Conservation (phyloP, 352 stramenopile species). For the Lagenidium giganteum region DNA sequence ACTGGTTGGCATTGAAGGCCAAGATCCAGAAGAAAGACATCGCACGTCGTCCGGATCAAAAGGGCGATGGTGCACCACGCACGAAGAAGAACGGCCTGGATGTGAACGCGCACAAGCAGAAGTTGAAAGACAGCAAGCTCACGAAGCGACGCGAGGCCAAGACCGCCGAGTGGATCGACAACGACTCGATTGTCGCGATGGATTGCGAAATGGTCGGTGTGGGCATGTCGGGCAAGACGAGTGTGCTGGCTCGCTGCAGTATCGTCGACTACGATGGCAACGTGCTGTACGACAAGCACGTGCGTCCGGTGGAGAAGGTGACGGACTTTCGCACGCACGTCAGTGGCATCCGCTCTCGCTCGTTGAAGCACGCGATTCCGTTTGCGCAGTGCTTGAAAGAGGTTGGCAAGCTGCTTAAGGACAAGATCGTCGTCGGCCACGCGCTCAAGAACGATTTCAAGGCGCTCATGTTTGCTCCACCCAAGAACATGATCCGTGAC, state of each 20-base stretch:
- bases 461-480: constrained; percentile 80
- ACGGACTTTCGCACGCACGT: constrained; percentile 86
- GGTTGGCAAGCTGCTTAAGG: constrained; percentile 71
- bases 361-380: constrained; percentile 66
- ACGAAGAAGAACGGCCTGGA: constrained; percentile 39
- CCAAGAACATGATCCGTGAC: constrained; percentile 74
- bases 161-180: constrained; percentile 75
- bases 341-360: constrained; percentile 71
- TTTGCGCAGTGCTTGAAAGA: constrained; percentile 82
- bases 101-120: constrained; percentile 32
- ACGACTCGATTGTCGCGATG: constrained; percentile 72
- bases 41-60: too few species aligned
- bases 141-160: constrained; percentile 39
- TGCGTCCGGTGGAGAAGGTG: constrained; percentile 79
- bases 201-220: constrained; percentile 89
- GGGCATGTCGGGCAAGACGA: constrained; percentile 66
- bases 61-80: too few species aligned
- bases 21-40: constrained; percentile 53
- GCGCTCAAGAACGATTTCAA: constrained; percentile 86
- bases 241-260: constrained; percentile 81
- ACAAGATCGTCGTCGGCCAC: constrained; percentile 81
- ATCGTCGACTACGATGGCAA: constrained; percentile 82
- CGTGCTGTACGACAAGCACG: constrained; percentile 81
- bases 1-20: constrained; percentile 71
- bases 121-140: constrained; percentile 42